Percentiles rank a stretch among this genome's conserved stretches.
phyloP scores from a whole-genome alignment of 129 eudicot species.

The Glebionis coronaria region DNA sequence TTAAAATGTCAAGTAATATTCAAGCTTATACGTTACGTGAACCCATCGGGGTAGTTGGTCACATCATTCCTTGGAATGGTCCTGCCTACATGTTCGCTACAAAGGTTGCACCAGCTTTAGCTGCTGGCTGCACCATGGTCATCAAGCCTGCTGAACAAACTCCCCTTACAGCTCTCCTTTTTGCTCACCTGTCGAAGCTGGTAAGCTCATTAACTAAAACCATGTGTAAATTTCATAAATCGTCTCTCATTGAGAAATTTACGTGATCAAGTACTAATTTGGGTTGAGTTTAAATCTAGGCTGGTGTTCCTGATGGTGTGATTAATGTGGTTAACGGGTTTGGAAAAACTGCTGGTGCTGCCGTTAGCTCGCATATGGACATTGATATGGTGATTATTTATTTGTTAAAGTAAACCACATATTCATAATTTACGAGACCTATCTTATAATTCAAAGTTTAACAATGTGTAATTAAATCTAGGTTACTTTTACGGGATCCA shows the following conservation, averaged over 20 bases:
- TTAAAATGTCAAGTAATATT: constrained; percentile 69
- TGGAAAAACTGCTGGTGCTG: constrained; percentile 72
- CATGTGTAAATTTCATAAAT: background rate
- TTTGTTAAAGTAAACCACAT: background rate
- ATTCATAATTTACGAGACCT: no score
- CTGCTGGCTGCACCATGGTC: constrained; percentile 86
- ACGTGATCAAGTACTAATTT: background rate
- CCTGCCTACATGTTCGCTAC: constrained; percentile 56
- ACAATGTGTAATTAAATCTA: constrained; percentile 18
- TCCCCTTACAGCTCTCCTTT: constrained; percentile 65
- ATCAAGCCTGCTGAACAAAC: constrained; percentile 90
- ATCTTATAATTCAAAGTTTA: background rate
- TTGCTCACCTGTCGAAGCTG: constrained; percentile 70
- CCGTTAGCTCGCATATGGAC: constrained; percentile 83
- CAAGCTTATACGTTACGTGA: constrained; percentile 77
- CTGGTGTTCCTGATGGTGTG: constrained; percentile 87
- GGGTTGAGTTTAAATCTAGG: constrained; percentile 26
- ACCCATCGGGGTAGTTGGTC: constrained; percentile 86
- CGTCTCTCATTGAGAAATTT: background rate
- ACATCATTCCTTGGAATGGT: constrained; percentile 80
- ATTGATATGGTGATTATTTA: constrained; percentile 52
- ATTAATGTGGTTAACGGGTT: constrained; percentile 69
- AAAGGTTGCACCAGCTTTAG: constrained; percentile 80
- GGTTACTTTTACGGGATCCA: constrained; percentile 84
- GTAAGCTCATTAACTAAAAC: constrained; percentile 20